Conservation (phyloP, 2,329 filamentous ascomycete species). For the Intubia oerlemansii region DNA sequence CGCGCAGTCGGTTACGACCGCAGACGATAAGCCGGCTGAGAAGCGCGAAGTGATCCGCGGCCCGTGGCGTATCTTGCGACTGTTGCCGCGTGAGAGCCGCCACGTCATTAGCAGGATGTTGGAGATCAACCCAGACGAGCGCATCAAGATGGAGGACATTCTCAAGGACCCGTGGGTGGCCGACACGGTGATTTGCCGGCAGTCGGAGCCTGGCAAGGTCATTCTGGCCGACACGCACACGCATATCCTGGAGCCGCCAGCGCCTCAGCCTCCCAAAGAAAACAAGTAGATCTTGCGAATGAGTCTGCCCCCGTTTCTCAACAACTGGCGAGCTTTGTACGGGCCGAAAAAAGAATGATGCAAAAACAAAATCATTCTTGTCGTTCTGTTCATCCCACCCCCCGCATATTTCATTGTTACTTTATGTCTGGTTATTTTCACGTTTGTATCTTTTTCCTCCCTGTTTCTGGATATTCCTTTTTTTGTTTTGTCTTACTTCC, state of each 20-base stretch:
- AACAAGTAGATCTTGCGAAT: not conserved
- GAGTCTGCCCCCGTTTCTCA: too few relatives aligned
- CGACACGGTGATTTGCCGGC: constrained; percentile 63
- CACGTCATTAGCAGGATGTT: constrained; percentile 87
- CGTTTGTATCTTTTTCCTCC: not conserved
- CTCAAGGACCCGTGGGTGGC: constrained; percentile 80
- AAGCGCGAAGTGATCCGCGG: constrained; percentile 71
- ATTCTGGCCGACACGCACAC: constrained; percentile 56
- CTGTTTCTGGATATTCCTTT: not conserved
- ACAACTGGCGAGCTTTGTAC: not conserved
- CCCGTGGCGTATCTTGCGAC: constrained; percentile 70
- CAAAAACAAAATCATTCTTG: too few relatives aligned
- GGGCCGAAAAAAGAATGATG: too few relatives aligned
- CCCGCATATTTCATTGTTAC: not conserved
- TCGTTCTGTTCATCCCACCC: too few relatives aligned
- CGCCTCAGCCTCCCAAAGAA: constrained; percentile 15
- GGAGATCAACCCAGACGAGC: constrained; percentile 62
- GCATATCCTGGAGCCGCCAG: constrained; percentile 63
- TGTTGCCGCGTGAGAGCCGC: constrained; percentile 74
- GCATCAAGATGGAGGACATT: constrained; percentile 72
- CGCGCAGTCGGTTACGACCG: constrained; percentile 8
- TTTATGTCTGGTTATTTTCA: not conserved
- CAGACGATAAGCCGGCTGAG: constrained; percentile 17
- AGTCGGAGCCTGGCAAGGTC: constrained; percentile 48
- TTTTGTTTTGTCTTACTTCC: too few relatives aligned